Conservation (phyloP, 208 protist species). For the Crithidia thermophila region DNA sequence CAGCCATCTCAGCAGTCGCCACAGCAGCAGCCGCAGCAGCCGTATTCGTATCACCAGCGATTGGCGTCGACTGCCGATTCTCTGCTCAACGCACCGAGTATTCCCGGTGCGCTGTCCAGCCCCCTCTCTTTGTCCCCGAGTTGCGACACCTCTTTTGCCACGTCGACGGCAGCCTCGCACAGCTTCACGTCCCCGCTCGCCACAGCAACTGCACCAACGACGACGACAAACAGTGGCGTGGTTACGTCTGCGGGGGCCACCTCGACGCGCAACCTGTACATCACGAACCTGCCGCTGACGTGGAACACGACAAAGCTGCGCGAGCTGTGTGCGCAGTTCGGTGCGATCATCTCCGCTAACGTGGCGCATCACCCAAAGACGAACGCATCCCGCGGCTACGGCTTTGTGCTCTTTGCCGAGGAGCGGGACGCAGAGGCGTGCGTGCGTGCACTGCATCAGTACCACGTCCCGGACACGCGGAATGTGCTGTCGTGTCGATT, state of each 20-base stretch:
- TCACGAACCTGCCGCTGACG: constrained; percentile 56
- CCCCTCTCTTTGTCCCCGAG: constrained; percentile 17
- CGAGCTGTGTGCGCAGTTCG: constrained; percentile 49
- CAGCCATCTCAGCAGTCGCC: not conserved
- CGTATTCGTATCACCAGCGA: too few relatives aligned
- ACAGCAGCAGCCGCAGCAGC: not conserved
- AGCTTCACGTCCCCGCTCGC: not conserved
- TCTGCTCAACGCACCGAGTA: too few relatives aligned
- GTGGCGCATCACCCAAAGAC: constrained; percentile 52
- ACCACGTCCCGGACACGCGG: constrained; percentile 22
- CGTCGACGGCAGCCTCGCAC: not conserved
- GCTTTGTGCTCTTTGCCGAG: constrained; percentile 70
- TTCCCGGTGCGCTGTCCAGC: not conserved
- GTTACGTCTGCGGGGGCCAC: constrained; percentile 1
- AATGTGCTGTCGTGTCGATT: constrained; percentile 51
- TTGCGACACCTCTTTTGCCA: not conserved
- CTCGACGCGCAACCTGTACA: constrained; percentile 55
- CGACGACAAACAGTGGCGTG: not conserved
- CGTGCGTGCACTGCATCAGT: constrained; percentile 30
- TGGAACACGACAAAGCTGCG: constrained; percentile 71
- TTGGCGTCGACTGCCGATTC: too few relatives aligned
- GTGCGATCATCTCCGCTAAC: constrained; percentile 59
- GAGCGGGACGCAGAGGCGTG: constrained; percentile 46
- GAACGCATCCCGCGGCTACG: constrained; percentile 61
- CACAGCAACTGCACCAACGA: not conserved